Percentiles rank a stretch among this genome's conserved stretches.
These are phyloP conservation scores for Paramecium pentaurelia DNA, from an alignment of 73 alveolate species.

Conservation along the genomic window DNA sequence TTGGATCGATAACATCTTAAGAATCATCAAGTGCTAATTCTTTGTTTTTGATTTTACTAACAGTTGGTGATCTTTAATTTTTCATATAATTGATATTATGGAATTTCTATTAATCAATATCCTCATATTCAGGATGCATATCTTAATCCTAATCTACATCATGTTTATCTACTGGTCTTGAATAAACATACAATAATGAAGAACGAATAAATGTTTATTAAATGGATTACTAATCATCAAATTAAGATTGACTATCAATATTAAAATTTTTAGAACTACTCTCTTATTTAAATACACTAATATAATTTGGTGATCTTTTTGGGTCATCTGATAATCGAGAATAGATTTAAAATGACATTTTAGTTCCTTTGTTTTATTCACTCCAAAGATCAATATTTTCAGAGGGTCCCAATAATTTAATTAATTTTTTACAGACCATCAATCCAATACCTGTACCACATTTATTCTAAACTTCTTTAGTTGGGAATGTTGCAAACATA, in stretches of 20 bases:
- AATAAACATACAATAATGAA: background rate
- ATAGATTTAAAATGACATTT: conserved; percentile 46
- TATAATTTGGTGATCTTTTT: conserved; percentile 19
- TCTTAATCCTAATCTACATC: background rate
- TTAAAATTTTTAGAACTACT: background rate
- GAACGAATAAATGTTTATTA: background rate
- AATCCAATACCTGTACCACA: conserved; percentile 60
- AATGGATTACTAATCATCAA: background rate
- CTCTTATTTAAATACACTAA: conserved; percentile 40
- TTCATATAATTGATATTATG: background rate
- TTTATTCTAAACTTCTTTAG: background rate
- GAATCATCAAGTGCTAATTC: conserved; percentile 7
- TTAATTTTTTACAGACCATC: conserved; percentile 49
- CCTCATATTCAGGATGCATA: background rate
- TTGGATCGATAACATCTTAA: background rate
- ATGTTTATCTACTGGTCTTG: background rate
- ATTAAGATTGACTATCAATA: background rate
- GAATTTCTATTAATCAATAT: background rate
- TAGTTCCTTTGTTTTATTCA: conserved; percentile 54
- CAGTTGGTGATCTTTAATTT: background rate
- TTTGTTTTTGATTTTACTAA: background rate
- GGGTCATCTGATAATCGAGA: conserved; percentile 1
- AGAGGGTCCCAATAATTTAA: conserved; percentile 44
- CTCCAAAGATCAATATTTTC: conserved; percentile 34
- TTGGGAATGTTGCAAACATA: conserved; percentile 49